Percentiles rank a stretch among this genome's conserved stretches.
phyloP scores from a whole-genome alignment of 208 protist genomes.

The Strigomonas culicis region DNA sequence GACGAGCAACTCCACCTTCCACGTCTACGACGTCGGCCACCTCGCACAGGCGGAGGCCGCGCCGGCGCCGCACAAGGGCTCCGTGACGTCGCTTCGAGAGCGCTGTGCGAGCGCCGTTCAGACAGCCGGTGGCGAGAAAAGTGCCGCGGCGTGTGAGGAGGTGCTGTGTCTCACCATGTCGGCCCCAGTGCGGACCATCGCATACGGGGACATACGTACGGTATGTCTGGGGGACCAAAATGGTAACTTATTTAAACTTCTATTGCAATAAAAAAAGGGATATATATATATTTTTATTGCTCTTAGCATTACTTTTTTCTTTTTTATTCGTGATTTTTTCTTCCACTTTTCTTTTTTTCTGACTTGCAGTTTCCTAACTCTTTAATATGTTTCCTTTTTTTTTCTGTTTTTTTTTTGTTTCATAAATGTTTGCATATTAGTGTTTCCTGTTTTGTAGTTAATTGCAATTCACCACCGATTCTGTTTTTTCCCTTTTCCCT shows the following conservation, averaged over 20 bases:
- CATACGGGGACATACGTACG: too few species aligned
- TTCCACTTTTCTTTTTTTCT: background rate
- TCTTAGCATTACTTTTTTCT: too few species aligned
- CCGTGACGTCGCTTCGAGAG: too few species aligned
- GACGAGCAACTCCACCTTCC: constrained; percentile 15
- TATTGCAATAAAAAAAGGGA: background rate
- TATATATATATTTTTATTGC: constrained; percentile 1
- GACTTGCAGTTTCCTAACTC: constrained; percentile 4
- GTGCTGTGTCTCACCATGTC: too few species aligned
- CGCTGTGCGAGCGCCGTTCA: too few species aligned
- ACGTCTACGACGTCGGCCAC: background rate
- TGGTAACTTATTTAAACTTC: background rate
- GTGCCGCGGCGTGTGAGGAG: too few species aligned
- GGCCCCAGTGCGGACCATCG: too few species aligned
- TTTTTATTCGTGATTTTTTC: constrained; percentile 7
- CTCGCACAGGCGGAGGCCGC: background rate
- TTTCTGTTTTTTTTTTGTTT: background rate
- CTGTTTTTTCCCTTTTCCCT: constrained; percentile 14
- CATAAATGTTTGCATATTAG: background rate
- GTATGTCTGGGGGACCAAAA: too few species aligned
- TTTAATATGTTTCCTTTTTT: constrained; percentile 8
- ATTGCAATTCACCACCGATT: background rate
- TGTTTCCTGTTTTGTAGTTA: background rate
- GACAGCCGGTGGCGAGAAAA: too few species aligned
- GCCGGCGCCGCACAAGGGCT: too few species aligned